Percentiles rank a stretch among this genome's conserved stretches.
Conservation (phyloP, 805 yeast species). For the Candida patagonica region DNA sequence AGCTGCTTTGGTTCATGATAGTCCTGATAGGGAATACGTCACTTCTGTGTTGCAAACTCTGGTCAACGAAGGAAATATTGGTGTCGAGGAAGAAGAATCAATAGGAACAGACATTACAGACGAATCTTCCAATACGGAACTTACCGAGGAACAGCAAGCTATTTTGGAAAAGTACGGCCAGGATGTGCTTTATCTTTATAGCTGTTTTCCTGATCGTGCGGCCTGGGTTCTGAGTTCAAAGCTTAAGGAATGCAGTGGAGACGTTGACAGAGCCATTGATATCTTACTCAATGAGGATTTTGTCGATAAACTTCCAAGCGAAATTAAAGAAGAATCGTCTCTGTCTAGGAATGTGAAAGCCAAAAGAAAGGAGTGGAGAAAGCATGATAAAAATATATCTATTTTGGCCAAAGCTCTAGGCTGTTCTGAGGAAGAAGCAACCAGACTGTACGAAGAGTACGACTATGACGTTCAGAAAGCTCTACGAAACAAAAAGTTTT, state of each 20-base stretch:
- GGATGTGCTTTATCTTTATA: slow-evolving; percentile 6
- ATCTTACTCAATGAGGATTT: slow-evolving; percentile 10
- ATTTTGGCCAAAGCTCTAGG: not conserved
- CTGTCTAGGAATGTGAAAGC: not conserved
- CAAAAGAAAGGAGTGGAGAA: not conserved
- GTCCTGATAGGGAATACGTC: not conserved
- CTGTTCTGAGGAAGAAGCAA: slow-evolving; percentile 4
- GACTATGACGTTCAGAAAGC: slow-evolving; percentile 9
- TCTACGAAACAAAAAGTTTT: not conserved
- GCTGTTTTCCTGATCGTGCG: slow-evolving; percentile 16
- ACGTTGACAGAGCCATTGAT: slow-evolving; percentile 13
- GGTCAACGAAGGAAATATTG: not conserved
- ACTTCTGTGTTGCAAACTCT: not conserved
- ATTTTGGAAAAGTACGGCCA: not conserved
- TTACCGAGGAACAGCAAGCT: not conserved
- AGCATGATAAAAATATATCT: not conserved
- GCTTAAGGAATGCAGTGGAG: slow-evolving; percentile 10
- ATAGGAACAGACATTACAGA: not conserved
- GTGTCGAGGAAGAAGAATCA: not conserved
- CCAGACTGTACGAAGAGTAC: slow-evolving; percentile 7
- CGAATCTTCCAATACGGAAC: not conserved
- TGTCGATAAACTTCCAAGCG: slow-evolving; percentile 1
- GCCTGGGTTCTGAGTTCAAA: slow-evolving; percentile 7
- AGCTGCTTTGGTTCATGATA: not conserved
- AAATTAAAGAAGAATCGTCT: slow-evolving; percentile 6